These are phyloP conservation scores for Leptomonas pyrrhocoris DNA, from an alignment of 208 protist species.

Conservation along the genomic window DNA sequence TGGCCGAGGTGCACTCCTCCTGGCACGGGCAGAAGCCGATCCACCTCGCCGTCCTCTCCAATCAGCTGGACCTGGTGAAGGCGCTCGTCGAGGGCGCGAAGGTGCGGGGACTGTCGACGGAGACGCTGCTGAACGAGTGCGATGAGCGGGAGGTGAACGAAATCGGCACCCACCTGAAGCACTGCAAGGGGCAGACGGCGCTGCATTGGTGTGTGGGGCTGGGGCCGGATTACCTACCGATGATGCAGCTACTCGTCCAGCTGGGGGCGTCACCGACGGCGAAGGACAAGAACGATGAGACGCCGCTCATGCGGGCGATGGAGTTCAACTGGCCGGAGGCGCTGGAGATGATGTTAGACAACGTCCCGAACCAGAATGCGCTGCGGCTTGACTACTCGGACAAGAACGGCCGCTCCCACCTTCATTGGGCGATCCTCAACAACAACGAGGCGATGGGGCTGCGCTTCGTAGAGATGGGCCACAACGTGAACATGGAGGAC, in stretches of 20 bases:
- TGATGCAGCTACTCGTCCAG: constrained; percentile 72
- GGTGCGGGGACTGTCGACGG: constrained; percentile 52
- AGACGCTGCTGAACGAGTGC: constrained; percentile 76
- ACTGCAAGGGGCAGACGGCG: constrained; percentile 66
- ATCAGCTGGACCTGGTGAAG: constrained; percentile 65
- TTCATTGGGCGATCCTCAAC: constrained; percentile 76
- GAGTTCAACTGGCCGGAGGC: constrained; percentile 63
- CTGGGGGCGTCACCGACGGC: constrained; percentile 69
- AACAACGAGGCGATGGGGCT: constrained; percentile 65
- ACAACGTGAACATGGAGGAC: constrained; percentile 72
- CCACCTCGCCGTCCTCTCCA: constrained; percentile 80
- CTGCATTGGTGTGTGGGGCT: constrained; percentile 88
- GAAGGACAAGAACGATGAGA: constrained; percentile 80
- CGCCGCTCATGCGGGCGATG: constrained; percentile 83
- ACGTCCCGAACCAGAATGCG: constrained; percentile 23
- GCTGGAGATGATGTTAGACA: constrained; percentile 61
- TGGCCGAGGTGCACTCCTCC: constrained; percentile 54
- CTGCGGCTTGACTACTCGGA: constrained; percentile 72
- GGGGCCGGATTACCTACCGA: constrained; percentile 59
- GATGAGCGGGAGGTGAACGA: constrained; percentile 72
- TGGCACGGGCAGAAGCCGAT: constrained; percentile 88
- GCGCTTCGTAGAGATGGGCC: constrained; percentile 68
- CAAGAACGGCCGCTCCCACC: constrained; percentile 55
- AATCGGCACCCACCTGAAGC: constrained; percentile 58
- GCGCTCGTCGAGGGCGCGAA: constrained; percentile 66